Evolutionary conservation across 1,284 basidiomycete species (phyloP).

Genomic region (Waitea zeae): DNA sequence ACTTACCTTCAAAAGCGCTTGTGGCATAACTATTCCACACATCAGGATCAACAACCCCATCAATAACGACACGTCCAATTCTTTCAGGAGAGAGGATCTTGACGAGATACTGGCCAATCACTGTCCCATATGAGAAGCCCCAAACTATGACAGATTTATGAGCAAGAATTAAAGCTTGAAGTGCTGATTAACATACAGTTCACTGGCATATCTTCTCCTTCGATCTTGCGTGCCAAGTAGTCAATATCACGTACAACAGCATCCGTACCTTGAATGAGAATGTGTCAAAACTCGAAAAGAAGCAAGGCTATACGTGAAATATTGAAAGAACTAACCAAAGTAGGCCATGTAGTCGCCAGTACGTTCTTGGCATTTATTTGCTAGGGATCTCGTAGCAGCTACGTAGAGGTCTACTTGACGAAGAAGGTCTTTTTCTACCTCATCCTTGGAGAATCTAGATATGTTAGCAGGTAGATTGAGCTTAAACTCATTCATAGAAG

Average conservation of each 20-base stretch:
- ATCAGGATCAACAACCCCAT: background rate
- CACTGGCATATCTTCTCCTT: conserved; percentile 4
- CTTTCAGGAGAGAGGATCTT: background rate
- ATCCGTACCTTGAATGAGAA: conserved; percentile 1
- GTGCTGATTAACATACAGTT: conserved; percentile 1
- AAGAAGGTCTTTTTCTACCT: background rate
- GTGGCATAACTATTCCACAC: background rate
- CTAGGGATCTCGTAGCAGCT: background rate
- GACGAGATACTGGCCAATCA: conserved; percentile 4
- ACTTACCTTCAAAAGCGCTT: background rate
- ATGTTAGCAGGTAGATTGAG: background rate
- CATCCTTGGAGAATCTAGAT: background rate
- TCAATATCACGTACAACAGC: conserved; percentile 2
- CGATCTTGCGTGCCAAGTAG: conserved; percentile 2
- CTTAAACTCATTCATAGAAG: background rate
- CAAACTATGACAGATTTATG: background rate
- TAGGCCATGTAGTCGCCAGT: background rate
- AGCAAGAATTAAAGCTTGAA: background rate
- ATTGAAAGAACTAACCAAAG: background rate
- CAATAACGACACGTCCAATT: conserved; percentile 1
- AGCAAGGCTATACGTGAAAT: background rate
- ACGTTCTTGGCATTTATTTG: background rate
- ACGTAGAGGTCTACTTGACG: background rate
- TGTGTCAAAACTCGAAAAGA: background rate
- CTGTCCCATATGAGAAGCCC: conserved; percentile 6